Conservation (phyloP, 495 filamentous ascomycete genomes). For the Lentithecium fluviatile region DNA sequence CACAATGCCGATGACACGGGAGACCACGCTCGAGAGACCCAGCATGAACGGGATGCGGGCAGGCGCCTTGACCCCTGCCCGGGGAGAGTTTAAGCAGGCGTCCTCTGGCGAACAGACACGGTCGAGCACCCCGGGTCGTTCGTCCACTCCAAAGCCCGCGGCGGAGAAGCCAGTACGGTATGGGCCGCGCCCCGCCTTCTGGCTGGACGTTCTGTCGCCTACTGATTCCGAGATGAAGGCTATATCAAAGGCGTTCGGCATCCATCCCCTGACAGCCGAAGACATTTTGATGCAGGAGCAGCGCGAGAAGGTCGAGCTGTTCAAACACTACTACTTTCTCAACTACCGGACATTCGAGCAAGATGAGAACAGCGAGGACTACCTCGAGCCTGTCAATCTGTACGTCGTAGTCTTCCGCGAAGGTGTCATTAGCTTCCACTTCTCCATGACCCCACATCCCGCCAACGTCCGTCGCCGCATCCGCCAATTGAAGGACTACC, state of each 20-base stretch:
- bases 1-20: constrained; percentile 16
- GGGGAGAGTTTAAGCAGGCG: constrained; percentile 5
- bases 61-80: constrained; percentile 8
- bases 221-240: constrained; percentile 92
- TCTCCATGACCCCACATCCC: constrained; percentile 86
- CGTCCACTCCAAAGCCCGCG: constrained; percentile 20
- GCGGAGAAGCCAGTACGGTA: constrained; percentile 62
- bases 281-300: constrained; percentile 97
- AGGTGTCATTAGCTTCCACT: constrained; percentile 93
- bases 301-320: constrained; percentile 96
- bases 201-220: constrained; percentile 88
- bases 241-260: constrained; percentile 86
- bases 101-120: constrained; percentile 35
- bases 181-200: constrained; percentile 89
- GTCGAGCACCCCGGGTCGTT: constrained; percentile 20
- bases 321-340: constrained; percentile 95
- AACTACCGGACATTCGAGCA: constrained; percentile 98
- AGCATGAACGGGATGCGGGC: constrained; percentile 18
- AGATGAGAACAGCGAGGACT: constrained; percentile 79
- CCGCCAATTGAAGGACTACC: constrained; percentile 89
- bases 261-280: constrained; percentile 91
- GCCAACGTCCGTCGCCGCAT: constrained; percentile 93
- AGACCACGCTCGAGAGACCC: constrained; percentile 1
- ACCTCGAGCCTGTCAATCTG: constrained; percentile 94
- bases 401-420: constrained; percentile 97